These are phyloP conservation scores for Starmerella asiatica DNA, from an alignment of 805 yeast genomes.

Conservation along the genomic window DNA sequence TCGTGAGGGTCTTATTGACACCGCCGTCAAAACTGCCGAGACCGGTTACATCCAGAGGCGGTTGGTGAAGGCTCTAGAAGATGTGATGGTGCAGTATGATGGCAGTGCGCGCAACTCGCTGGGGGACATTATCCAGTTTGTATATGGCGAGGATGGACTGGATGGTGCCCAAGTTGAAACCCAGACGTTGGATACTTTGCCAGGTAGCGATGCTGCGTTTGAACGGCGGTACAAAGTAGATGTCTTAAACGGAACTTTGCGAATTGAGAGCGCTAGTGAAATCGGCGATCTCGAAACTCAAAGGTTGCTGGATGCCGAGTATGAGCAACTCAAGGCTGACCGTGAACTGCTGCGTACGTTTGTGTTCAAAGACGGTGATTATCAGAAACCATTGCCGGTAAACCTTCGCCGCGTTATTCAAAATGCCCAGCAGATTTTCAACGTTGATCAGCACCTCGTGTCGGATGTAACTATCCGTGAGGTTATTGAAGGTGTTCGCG, in stretches of 20 bases:
- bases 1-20: slow-evolving; percentile 98
- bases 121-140: slow-evolving; percentile 90
- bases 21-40: slow-evolving; percentile 98
- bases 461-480: slow-evolving; percentile 80
- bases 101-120: slow-evolving; percentile 96
- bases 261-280: slow-evolving; percentile 79
- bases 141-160: slow-evolving; percentile 97
- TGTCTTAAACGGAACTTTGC: slow-evolving; percentile 59
- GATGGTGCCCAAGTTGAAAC: slow-evolving; percentile 97
- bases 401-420: slow-evolving; percentile 92
- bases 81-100: slow-evolving; percentile 95
- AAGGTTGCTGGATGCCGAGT: slow-evolving; percentile 69
- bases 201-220: slow-evolving; percentile 77
- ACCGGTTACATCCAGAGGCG: slow-evolving; percentile 98
- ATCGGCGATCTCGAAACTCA: slow-evolving; percentile 86
- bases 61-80: slow-evolving; percentile 90
- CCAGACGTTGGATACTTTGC: slow-evolving; percentile 88
- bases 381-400: slow-evolving; percentile 95
- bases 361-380: slow-evolving; percentile 87
- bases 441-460: slow-evolving; percentile 77
- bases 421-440: slow-evolving; percentile 95
- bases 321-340: slow-evolving; percentile 59
- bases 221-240: slow-evolving; percentile 78
- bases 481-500: slow-evolving; percentile 57
- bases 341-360: slow-evolving; percentile 64